Conservation (phyloP, 2,329 filamentous ascomycete genomes). For the Pseudogymnoascus sp. region DNA sequence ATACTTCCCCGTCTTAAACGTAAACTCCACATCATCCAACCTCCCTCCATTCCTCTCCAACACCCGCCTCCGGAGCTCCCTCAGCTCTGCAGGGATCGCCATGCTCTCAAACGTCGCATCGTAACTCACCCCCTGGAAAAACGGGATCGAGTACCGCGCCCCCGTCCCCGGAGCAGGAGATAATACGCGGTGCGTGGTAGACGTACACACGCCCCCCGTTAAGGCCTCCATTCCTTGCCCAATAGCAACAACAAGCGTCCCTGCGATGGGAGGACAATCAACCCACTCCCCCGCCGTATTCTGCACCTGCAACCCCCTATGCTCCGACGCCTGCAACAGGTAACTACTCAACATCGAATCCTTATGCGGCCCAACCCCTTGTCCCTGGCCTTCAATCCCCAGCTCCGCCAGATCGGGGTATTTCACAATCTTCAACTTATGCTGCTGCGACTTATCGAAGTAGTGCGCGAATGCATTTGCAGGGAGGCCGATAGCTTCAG, state of each 20-base stretch:
- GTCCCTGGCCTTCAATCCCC: slow-evolving; percentile 40
- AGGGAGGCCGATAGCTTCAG: slow-evolving; percentile 71
- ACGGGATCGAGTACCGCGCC: slow-evolving; percentile 71
- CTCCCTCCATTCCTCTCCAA: slow-evolving; percentile 47
- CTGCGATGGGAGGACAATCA: slow-evolving; percentile 66
- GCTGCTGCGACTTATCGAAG: slow-evolving; percentile 60
- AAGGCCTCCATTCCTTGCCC: slow-evolving; percentile 81
- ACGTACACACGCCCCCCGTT: slow-evolving; percentile 72
- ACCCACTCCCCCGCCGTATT: slow-evolving; percentile 74
- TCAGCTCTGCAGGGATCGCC: slow-evolving; percentile 52
- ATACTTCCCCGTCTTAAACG: slow-evolving; percentile 60
- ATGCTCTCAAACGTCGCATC: slow-evolving; percentile 69
- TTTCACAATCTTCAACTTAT: slow-evolving; percentile 85
- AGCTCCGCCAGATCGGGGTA: slow-evolving; percentile 67
- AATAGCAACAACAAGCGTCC: slow-evolving; percentile 79
- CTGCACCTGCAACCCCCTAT: slow-evolving; percentile 73
- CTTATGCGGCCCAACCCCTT: slow-evolving; percentile 72
- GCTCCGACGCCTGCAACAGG: slow-evolving; percentile 69
- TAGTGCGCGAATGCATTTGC: slow-evolving; percentile 65
- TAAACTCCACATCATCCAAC: slow-evolving; percentile 76
- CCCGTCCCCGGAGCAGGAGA: slow-evolving; percentile 62
- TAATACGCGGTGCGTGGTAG: slow-evolving; percentile 78
- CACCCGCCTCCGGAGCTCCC: slow-evolving; percentile 52
- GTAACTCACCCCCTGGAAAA: slow-evolving; percentile 79
- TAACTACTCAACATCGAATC: slow-evolving; percentile 79